Conservation (phyloP, 2,329 filamentous ascomycete genomes). For the Aspergillus tanneri region DNA sequence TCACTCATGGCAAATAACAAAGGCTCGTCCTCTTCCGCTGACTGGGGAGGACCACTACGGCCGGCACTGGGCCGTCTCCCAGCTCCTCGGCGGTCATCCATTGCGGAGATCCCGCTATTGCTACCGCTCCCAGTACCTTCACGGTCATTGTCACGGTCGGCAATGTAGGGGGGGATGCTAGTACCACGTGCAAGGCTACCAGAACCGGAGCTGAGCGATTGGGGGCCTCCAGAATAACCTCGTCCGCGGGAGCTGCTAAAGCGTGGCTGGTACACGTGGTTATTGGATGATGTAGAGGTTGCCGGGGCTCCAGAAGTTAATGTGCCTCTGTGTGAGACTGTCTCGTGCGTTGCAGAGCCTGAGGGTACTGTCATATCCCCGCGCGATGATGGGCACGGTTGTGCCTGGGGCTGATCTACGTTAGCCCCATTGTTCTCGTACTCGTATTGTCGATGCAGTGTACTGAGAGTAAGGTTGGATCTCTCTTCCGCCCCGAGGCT, state of each 20-base stretch:
- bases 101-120: conserved; percentile 37
- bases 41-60: conserved; percentile 31
- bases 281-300: conserved; percentile 32
- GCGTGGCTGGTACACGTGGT: conserved; percentile 39
- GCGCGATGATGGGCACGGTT: conserved; percentile 13
- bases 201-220: conserved; percentile 41
- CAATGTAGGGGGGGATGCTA: conserved; percentile 31
- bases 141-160: conserved; percentile 39
- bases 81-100: conserved; percentile 37
- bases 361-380: conserved; percentile 24
- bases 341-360: conserved; percentile 21
- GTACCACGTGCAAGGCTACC: conserved; percentile 41
- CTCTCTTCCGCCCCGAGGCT: conserved; percentile 47
- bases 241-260: conserved; percentile 39
- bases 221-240: conserved; percentile 38
- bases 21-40: conserved; percentile 45
- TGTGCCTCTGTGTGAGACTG: conserved; percentile 21
- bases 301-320: conserved; percentile 26
- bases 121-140: conserved; percentile 42
- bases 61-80: conserved; percentile 36
- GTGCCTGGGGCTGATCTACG: conserved; percentile 21
- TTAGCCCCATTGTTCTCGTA: conserved; percentile 25
- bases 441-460: conserved; percentile 36
- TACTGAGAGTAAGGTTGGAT: conserved; percentile 32
- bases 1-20: conserved; percentile 50